Evolutionary conservation across 306 rosid species (phyloP), one percentile per base, ranked within the genome.

Genomic region (Psophocarpus tetragonolobus): DNA sequence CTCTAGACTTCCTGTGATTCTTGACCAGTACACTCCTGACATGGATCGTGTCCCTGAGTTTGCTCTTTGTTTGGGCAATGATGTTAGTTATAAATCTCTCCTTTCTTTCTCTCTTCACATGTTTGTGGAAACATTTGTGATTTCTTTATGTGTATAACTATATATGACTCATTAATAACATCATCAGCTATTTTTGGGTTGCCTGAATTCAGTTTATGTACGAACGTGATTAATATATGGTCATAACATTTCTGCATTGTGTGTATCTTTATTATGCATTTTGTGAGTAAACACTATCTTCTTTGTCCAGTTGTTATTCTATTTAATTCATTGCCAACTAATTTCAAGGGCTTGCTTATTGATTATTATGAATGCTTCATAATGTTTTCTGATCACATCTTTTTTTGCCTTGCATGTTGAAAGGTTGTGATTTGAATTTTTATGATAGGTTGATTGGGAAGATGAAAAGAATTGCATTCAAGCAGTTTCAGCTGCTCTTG

Each of bases 21-120:
- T 92, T 83, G 97, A 94, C 79, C 95, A 94, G 76, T 92, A 94
- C 89, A 89, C 97, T 75, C 98, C 98, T 78, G 97, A 94, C 85
- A 94, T 90, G 96, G 98, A 94, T 76, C 91, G 83, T 60, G 80
- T 94, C 76, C 97, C 97, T 5, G 98, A 94, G 68, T 90, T 90
- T 79, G 77, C 72, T 11, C 97, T 92, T 70, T 84, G 87, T 79
- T 83, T 94, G 90, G 97, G 90, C 71, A 94, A 94, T 79, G 98
- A 94, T 85, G 98, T 94, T 60, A 71, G 97, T 87, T 74, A 58
- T 81, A 62, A n/a, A 42, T 9, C 73, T 24, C 72, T 17, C 32
- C 18, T 23, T 35, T 70, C 18, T 77, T 73, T 63, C 38, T 53
- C 68, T 63, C 23, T 39, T 75, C 47, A 71, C 42, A 26, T 76